These are phyloP conservation scores for Achaetomiella virescens DNA, from an alignment of 495 filamentous ascomycete genomes.

Conservation along the genomic window DNA sequence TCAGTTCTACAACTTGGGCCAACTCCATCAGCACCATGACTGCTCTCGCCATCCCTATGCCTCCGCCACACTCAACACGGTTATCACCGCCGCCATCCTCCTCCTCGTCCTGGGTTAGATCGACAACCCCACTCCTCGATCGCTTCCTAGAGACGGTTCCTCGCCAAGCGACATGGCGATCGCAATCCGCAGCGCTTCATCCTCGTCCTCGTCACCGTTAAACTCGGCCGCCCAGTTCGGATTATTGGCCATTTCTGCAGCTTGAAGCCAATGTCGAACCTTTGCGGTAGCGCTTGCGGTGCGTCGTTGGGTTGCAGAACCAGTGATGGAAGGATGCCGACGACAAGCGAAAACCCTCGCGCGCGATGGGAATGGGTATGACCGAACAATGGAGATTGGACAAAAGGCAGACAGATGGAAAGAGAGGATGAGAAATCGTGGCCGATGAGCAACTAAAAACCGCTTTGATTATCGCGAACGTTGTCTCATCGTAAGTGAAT, in stretches of 20 bases:
- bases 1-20: too few relatives aligned
- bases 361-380: too few relatives aligned
- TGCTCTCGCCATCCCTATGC: background rate
- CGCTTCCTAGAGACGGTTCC: slow-evolving; percentile 15
- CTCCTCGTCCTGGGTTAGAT: slow-evolving; percentile 21
- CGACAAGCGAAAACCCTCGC: too few relatives aligned
- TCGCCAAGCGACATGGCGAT: slow-evolving; percentile 40
- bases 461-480: too few relatives aligned
- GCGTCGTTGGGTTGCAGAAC: too few relatives aligned
- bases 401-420: too few relatives aligned
- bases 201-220: slow-evolving; percentile 35
- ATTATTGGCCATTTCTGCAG: background rate
- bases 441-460: too few relatives aligned
- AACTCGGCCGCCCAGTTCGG: slow-evolving; percentile 8
- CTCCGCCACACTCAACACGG: background rate
- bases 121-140: slow-evolving; percentile 4
- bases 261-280: background rate
- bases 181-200: slow-evolving; percentile 40
- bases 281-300: background rate
- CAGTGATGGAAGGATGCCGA: too few relatives aligned
- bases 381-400: too few relatives aligned
- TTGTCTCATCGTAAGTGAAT: too few relatives aligned
- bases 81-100: slow-evolving; percentile 7
- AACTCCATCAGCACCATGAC: background rate
- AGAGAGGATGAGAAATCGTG: too few relatives aligned